A percentile compares a stretch with the other conserved stretches of the same genome.
These are phyloP conservation scores for Aspergillus avenaceus DNA, from an alignment of 495 filamentous ascomycete genomes.

Conservation along the genomic window DNA sequence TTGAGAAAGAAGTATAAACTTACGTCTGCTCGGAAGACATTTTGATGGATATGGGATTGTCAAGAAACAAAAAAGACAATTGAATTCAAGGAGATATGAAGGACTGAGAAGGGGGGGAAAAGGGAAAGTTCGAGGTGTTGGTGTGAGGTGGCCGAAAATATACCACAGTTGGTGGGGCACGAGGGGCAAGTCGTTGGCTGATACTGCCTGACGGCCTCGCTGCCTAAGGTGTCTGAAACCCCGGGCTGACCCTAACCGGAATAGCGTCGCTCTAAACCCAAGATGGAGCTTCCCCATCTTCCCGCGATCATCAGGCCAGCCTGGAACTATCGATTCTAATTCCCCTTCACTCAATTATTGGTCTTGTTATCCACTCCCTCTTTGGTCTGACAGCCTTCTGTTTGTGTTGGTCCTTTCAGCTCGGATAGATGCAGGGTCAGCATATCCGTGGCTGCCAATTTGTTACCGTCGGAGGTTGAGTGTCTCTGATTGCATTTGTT, in stretches of 20 bases:
- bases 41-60: slow-evolving; percentile 45
- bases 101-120: slow-evolving; percentile 21
- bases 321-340: slow-evolving; percentile 29
- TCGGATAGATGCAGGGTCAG: slow-evolving; percentile 35
- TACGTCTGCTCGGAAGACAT: slow-evolving; percentile 94
- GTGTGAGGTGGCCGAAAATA: slow-evolving; percentile 32
- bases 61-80: slow-evolving; percentile 21
- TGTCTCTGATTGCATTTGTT: slow-evolving; percentile 31
- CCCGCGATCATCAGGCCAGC: slow-evolving; percentile 34
- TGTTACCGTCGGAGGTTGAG: slow-evolving; percentile 31
- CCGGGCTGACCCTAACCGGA: slow-evolving; percentile 4
- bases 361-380: background rate
- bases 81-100: slow-evolving; percentile 23
- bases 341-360: background rate
- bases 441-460: slow-evolving; percentile 10
- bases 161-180: slow-evolving; percentile 21
- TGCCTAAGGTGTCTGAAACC: slow-evolving; percentile 28
- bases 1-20: slow-evolving; percentile 34
- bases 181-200: slow-evolving; percentile 6
- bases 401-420: slow-evolving; percentile 23
- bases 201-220: slow-evolving; percentile 12
- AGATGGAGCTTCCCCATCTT: slow-evolving; percentile 23
- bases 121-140: slow-evolving; percentile 3
- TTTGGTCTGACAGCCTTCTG: background rate
- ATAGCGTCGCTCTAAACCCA: slow-evolving; percentile 15